Base-by-base conservation (phyloP, 306 rosid genomes). In the Citrullus mucosospermus region DNA sequence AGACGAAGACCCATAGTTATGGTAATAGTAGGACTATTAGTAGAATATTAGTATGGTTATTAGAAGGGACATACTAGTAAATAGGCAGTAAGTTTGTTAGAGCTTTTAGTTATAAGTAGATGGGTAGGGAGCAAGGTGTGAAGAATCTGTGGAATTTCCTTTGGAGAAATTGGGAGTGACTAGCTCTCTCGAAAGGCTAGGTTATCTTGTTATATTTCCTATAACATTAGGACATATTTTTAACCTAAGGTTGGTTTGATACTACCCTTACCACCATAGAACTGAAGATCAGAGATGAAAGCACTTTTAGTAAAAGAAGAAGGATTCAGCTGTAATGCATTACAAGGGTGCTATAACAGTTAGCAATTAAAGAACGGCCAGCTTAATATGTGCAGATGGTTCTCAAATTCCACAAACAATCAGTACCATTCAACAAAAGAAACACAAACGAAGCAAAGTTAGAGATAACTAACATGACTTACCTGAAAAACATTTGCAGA, bases 401-500 rank as follows among this genome's bases (percentile, higher is more conserved):
- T 20, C 56, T 22, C 25, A 70, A 14, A 25, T 70, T 46, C n/a
- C 76, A 43, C 20, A 22, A 70, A 36, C 14, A 22, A 44, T 70
- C 53, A 13, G 55, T 46, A 48, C 28, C 20, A 32, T 16, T 7
- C 56, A 11, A 70, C 51, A 70, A 53, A 74, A 34, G 63, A 51
- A 28, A 53, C 4, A 54, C 46, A 5, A 74, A 15, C 54, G 9
- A 73, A 14, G 41, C 44, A 51, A 73, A 44, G 54, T 28, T 25
- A 16, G 18, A 73, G 14, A 30, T 28, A 70, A 34, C 71, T 16
- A 36, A 48, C 53, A 73, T 76, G 30, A n/a, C 11, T 66, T 15
- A 92, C 97, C 97, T 91, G 96, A 76, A 88, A 87, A 85, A 88
- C 77, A 71, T 86, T 81, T 68, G 82, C 67, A 44, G 92, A 86